Base-by-base conservation (phyloP, 2,329 filamentous ascomycete species). In the Aspergillus ochraceus region DNA sequence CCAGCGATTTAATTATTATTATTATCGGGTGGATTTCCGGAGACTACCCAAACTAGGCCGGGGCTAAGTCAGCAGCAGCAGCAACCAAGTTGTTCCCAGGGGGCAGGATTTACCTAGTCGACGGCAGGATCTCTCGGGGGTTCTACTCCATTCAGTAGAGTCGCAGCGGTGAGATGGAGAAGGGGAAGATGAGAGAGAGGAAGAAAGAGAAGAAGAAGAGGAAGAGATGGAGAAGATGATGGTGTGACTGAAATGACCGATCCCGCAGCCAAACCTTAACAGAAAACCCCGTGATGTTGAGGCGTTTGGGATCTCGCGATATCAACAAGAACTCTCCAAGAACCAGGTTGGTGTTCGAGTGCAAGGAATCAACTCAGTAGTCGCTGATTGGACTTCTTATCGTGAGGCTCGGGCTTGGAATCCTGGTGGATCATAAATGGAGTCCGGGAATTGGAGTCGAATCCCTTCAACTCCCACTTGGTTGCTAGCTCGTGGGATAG, bases 11-110 rank as follows among this genome's bases (percentile, higher is more conserved):
- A 22, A 22, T 22, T 22, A 10, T 39, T 29, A 56, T 51, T 20
- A 22, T 47, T 22, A 22, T 45, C 54, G 47, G 54, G 54, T 56
- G 54, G 54, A 56, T 51, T 51, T 45, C 54, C 47, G 54, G 54
- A 56, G 47, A 56, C 54, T 56, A 22, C 19, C 29, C 47, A 26
- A 56, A 50, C 32, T 50, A 56, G 45, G 45, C 19, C 49, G 14
- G 14, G 39, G 54, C 47, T 51, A 56, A 56, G 54, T 56, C 54
- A 51, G 54, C 54, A 49, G 47, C 26, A 42, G 54, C 49, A 30
- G 46, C 45, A 47, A 52, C 26, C 26, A 32, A 56, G 24, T 22
- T 22, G 12, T 51, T 36, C 46, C 32, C 22, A 47, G 36, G 42
- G 42, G 32, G 32, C 32, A 36, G 32, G 11, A 36, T 12, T 36